These are phyloP conservation scores for Aspergillus clavatus DNA, from an alignment of 2,329 filamentous ascomycete genomes.

Conservation along the genomic window DNA sequence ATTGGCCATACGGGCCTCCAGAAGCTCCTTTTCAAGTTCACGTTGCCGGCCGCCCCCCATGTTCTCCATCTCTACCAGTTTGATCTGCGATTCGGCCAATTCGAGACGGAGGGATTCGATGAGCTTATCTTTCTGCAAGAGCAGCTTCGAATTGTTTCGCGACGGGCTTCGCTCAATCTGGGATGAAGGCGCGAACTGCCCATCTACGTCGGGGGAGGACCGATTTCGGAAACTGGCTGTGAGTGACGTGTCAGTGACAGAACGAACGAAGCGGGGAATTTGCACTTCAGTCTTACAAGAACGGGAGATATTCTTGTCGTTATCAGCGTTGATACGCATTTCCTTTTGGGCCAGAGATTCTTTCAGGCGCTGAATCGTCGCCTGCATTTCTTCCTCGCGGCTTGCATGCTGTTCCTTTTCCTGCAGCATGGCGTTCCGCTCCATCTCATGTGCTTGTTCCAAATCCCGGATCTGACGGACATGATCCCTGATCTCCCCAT, in stretches of 20 bases:
- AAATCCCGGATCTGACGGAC: slow-evolving; percentile 82
- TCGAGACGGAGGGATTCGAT: slow-evolving; percentile 91
- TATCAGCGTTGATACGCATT: slow-evolving; percentile 47
- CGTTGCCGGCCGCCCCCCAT: slow-evolving; percentile 80
- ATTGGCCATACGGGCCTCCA: slow-evolving; percentile 93
- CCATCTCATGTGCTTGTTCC: slow-evolving; percentile 86
- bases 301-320: slow-evolving; percentile 48
- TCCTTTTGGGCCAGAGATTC: slow-evolving; percentile 78
- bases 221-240: slow-evolving; percentile 47
- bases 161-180: slow-evolving; percentile 84
- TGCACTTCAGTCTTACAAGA: slow-evolving; percentile 51
- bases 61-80: slow-evolving; percentile 90
- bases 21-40: slow-evolving; percentile 82
- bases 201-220: slow-evolving; percentile 62
- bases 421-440: slow-evolving; percentile 78
- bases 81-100: slow-evolving; percentile 91
- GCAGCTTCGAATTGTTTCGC: slow-evolving; percentile 79
- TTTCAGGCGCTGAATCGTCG: slow-evolving; percentile 85
- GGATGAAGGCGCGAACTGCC: slow-evolving; percentile 80
- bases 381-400: slow-evolving; percentile 84
- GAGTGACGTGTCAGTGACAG: slow-evolving; percentile 17
- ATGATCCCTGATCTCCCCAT: slow-evolving; percentile 79
- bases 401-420: slow-evolving; percentile 86
- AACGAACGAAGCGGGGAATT: not conserved
- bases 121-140: slow-evolving; percentile 92